Evolutionary conservation across 1,139 yeast genomes (phyloP), one percentile per base, ranked within the genome.

Genomic region (Groenewaldozyma auringiensis): DNA sequence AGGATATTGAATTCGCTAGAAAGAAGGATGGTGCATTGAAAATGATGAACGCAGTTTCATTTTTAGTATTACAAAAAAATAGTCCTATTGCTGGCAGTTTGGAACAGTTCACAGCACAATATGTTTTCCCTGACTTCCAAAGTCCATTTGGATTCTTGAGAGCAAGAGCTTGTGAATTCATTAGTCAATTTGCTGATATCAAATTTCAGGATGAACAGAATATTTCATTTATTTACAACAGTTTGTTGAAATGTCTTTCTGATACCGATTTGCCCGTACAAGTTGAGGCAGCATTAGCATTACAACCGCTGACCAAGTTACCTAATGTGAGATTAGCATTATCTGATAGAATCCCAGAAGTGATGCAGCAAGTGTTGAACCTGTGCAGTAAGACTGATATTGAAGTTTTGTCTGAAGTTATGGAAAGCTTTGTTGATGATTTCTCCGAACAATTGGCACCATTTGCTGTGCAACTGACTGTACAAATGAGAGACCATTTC

Each of bases 341-440:
- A 39, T 74, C 86, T 1, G 63, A 74, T 3, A 78, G 81, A 38
- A 83, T 92, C 46, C 76, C 92, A 31, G 85, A 85, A 37, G 80
- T 89, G 2, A 86, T 92, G 88, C 86, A 87, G 48, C 80, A 78
- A 54, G 68, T 92, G 47, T 70, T 92, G 55, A 78, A 76, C 22
- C 68, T 92, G 42, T 82, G 94, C 6, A 83, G 86, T 60, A 82
- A 82, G 52, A 78, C 89, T 51, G 98, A 92, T 57, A 81, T 83
- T 51, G 98, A 92, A 62, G 78, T 92, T 1, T 75, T 92, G 34
- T 79, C 95, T 16, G 85, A 83, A 33, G 96, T 92, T 14, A 87
- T 92, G 84, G 97, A 92, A 68, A 96, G 89, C 57, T 83, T 94
- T 62, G 97, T 92, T 21, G 96, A 89, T 59, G 79, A 77, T 47